These are phyloP conservation scores for Albophoma yamanashiensis DNA, from an alignment of 2,329 filamentous ascomycete species.

Conservation along the genomic window DNA sequence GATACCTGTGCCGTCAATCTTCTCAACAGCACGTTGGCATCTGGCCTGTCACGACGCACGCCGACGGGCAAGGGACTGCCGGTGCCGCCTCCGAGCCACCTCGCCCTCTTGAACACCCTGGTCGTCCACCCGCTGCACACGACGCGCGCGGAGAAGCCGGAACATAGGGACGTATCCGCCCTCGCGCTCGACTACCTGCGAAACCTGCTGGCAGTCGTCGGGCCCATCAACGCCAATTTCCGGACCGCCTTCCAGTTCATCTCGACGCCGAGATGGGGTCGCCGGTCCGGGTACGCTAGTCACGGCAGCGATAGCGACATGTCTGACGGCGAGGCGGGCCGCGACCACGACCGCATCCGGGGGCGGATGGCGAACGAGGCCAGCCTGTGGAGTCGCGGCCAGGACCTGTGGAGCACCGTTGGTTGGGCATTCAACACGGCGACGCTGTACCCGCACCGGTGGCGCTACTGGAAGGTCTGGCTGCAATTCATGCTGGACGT, in stretches of 20 bases:
- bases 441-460: constrained; percentile 57
- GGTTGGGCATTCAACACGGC: constrained; percentile 95
- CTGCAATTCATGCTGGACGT: constrained; percentile 70
- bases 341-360: constrained; percentile 41
- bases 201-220: constrained; percentile 52
- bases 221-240: constrained; percentile 60
- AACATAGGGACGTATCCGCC: constrained; percentile 52
- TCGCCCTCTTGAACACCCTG: constrained; percentile 73
- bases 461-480: constrained; percentile 75
- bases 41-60: constrained; percentile 29
- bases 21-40: constrained; percentile 50
- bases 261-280: constrained; percentile 16
- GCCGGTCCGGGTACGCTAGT: constrained; percentile 22
- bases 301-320: constrained; percentile 31
- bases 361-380: constrained; percentile 51
- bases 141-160: constrained; percentile 53
- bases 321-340: constrained; percentile 29
- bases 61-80: constrained; percentile 33
- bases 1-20: constrained; percentile 45
- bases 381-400: constrained; percentile 63
- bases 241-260: constrained; percentile 62
- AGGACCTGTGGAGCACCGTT: constrained; percentile 80
- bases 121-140: constrained; percentile 73
- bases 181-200: constrained; percentile 61
- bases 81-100: constrained; percentile 59